These are phyloP conservation scores for Serendipita sp. DNA, from an alignment of 1,284 basidiomycete species.

Conservation along the genomic window DNA sequence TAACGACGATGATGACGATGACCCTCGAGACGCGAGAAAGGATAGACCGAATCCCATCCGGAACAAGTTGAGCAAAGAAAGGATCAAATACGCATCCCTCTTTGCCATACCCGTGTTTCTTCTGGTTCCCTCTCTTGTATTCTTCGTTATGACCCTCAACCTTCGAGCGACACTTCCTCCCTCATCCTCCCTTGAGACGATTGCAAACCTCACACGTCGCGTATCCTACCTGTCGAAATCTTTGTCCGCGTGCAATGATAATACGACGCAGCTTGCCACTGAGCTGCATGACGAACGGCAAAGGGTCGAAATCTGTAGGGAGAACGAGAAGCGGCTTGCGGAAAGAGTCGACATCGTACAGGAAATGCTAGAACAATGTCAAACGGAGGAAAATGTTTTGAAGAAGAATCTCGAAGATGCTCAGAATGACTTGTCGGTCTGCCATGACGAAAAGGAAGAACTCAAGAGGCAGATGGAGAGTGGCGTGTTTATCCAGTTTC, in stretches of 20 bases:
- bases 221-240: not conserved
- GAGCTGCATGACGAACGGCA: not conserved
- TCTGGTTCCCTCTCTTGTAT: not conserved
- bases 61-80: too few species aligned
- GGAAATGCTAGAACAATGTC: not conserved
- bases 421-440: not conserved
- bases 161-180: not conserved
- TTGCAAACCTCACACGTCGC: not conserved
- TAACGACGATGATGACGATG: too few species aligned
- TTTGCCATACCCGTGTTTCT: not conserved
- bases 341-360: not conserved
- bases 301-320: not conserved
- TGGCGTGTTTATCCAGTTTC: not conserved
- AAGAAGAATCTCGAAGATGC: not conserved
- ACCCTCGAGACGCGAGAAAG: too few species aligned
- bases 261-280: not conserved
- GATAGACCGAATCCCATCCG: too few species aligned
- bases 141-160: conserved; percentile 1
- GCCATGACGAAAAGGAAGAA: not conserved
- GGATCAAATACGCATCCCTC: not conserved
- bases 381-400: not conserved
- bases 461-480: not conserved
- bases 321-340: not conserved
- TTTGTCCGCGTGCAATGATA: not conserved
- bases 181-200: not conserved